These are phyloP conservation scores for Camelina neglecta DNA, from an alignment of 345 rosid genomes.

Conservation along the genomic window DNA sequence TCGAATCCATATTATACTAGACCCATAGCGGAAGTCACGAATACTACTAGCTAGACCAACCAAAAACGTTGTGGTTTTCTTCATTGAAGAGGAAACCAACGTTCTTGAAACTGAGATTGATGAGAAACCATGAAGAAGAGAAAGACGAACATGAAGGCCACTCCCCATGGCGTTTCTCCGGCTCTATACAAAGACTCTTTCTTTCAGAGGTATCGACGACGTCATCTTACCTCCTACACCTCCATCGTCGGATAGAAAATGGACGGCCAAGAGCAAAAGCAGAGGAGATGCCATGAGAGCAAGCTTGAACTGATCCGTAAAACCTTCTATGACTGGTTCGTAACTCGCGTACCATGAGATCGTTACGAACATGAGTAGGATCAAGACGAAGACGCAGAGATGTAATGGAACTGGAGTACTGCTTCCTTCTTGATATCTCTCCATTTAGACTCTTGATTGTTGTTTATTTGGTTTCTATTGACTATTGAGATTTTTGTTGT, in stretches of 20 bases:
- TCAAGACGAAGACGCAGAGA: constrained; percentile 54
- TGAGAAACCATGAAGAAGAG: constrained; percentile 61
- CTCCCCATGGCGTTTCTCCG: constrained; percentile 68
- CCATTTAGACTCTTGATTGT: constrained; percentile 44
- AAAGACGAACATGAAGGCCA: constrained; percentile 55
- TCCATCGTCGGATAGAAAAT: constrained; percentile 51
- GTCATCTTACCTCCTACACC: constrained; percentile 38
- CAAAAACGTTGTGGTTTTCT: constrained; percentile 18
- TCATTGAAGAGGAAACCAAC: constrained; percentile 57
- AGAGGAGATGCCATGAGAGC: constrained; percentile 53
- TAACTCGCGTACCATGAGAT: constrained; percentile 61
- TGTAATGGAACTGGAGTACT: constrained; percentile 49
- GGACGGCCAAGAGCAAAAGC: constrained; percentile 51
- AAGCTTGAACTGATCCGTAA: constrained; percentile 57
- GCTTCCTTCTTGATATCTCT: constrained; percentile 38
- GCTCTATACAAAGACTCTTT: constrained; percentile 57
- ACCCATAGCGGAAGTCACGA: constrained; percentile 23
- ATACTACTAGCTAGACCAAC: not conserved
- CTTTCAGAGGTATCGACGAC: constrained; percentile 45
- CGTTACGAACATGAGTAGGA: constrained; percentile 49
- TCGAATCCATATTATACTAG: not conserved
- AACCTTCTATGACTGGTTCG: constrained; percentile 54
- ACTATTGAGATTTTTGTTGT: not conserved
- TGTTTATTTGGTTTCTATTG: not conserved
- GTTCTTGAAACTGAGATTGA: constrained; percentile 61